Evolutionary conservation across 805 yeast genomes (phyloP), one percentile per base, ranked within the genome.

Genomic region (Candida coleopterorum): DNA sequence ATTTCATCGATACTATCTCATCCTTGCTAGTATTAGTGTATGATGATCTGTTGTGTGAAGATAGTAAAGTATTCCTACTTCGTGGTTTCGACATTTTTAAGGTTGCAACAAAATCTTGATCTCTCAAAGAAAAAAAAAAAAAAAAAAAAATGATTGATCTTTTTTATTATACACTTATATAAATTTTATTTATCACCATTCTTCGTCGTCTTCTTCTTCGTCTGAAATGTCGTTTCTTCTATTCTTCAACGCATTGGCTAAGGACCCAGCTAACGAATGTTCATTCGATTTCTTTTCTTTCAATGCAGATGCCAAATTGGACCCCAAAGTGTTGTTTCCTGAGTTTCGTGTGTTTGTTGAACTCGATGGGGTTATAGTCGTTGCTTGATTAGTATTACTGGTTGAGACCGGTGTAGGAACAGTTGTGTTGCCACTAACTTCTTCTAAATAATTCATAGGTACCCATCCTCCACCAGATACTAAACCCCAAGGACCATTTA

Each of bases 381-480:
- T 23, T 18, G 37, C 28, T 17, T 47, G 25, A 25, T 31, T 34
- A 3, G 41, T 26, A 30, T 53, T 32, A 24, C 34, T 51, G 10
- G 40, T 25, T 12, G 35, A 24, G 12, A 18, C 18, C 4, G 62
- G 47, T 44, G 5, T 53, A 34, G 10, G 47, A 10, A 72, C 62
- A 10, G 75, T 58, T 11, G 68, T 55, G 3, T 53, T 58, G 8
- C 49, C 42, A 26, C 15, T 4, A 17, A 22, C 21, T 42, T 75
- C 77, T 15, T 69, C 78, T 52, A 90, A 77, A 55, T 89, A 93
- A n/a, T 89, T 85, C 16, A 93, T 82, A 10, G 99, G 99, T 9
- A 93, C 90, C 98, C 98, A 93, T 4, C 99, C 99, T 56, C 88
- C 93, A 23, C 77, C 70, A 55, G 83, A 84, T 8, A 88, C 97